phyloP scores from a whole-genome alignment of 2,329 filamentous ascomycete species.

The Colletotrichum tofieldiae region DNA sequence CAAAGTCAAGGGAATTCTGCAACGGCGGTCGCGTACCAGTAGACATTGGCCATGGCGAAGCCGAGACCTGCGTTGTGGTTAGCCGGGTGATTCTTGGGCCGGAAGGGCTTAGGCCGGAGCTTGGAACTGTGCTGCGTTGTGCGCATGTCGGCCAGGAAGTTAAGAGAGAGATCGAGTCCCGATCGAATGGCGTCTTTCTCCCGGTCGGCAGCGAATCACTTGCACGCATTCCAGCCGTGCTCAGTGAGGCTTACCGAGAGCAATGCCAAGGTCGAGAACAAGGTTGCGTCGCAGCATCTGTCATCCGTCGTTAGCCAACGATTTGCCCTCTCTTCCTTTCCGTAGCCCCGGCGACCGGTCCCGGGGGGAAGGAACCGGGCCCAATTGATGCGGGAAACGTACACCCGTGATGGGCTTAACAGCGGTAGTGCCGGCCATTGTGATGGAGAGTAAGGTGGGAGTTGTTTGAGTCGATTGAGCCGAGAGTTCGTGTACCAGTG shows the following conservation, averaged over 20 bases:
- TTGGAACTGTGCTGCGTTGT: background rate
- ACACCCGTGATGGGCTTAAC: conserved; percentile 73
- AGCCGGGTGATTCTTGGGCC: conserved; percentile 46
- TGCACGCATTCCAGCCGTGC: background rate
- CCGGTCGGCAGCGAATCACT: background rate
- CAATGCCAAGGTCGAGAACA: conserved; percentile 70
- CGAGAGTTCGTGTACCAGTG: conserved; percentile 25
- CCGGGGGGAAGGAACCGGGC: conserved; percentile 5
- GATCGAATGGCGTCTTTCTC: background rate
- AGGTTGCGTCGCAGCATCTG: conserved; percentile 75
- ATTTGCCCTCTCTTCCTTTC: conserved; percentile 1
- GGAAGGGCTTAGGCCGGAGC: background rate
- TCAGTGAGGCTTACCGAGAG: conserved; percentile 64
- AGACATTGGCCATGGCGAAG: conserved; percentile 68
- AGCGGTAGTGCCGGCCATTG: conserved; percentile 60
- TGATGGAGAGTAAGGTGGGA: conserved; percentile 47
- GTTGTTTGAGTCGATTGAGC: conserved; percentile 34
- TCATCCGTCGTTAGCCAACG: conserved; percentile 53
- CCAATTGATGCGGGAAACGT: conserved; percentile 60
- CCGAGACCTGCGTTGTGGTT: conserved; percentile 64
- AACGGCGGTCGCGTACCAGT: conserved; percentile 65
- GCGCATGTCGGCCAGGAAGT: conserved; percentile 1
- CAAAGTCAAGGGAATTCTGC: background rate
- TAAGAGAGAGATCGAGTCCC: background rate
- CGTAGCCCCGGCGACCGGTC: conserved; percentile 33